These are phyloP conservation scores for Alternaria brassicicola DNA, from an alignment of 2,329 filamentous ascomycete species.

Conservation along the genomic window DNA sequence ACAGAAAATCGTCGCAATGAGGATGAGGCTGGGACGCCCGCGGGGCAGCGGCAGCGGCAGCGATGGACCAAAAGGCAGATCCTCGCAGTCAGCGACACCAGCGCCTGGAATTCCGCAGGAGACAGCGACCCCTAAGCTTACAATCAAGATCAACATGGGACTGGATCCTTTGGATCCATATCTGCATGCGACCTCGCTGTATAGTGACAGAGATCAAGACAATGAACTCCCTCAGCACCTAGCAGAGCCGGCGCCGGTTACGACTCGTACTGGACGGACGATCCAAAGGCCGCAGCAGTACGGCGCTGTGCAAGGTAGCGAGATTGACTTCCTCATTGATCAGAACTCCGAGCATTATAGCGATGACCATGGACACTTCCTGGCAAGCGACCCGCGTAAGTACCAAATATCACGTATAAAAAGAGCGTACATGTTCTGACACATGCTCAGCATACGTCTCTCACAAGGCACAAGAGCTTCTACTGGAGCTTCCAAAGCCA, in stretches of 20 bases:
- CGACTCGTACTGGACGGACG: constrained; percentile 8
- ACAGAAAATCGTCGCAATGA: not conserved
- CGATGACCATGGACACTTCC: not conserved
- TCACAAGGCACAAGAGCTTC: not conserved
- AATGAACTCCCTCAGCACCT: not conserved
- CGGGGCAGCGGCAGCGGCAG: not conserved
- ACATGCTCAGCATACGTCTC: not conserved
- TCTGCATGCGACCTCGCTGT: not conserved
- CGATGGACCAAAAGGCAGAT: not conserved
- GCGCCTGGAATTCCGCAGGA: not conserved
- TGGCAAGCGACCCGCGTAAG: not conserved
- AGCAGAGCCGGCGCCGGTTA: not conserved
- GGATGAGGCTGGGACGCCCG: not conserved
- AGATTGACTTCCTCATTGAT: not conserved
- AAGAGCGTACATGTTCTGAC: not conserved
- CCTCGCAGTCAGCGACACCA: not conserved
- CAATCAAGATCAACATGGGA: not conserved
- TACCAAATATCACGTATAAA: not conserved
- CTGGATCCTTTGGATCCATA: not conserved
- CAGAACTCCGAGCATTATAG: not conserved
- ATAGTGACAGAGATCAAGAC: not conserved
- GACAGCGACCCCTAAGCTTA: not conserved
- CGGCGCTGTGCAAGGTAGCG: constrained; percentile 1
- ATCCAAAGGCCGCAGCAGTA: not conserved
- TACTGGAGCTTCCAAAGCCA: not conserved